Percentiles rank a stretch among this genome's conserved stretches.
These are phyloP conservation scores for Aulographum hederae DNA, from an alignment of 2,329 filamentous ascomycete genomes.

Conservation along the genomic window DNA sequence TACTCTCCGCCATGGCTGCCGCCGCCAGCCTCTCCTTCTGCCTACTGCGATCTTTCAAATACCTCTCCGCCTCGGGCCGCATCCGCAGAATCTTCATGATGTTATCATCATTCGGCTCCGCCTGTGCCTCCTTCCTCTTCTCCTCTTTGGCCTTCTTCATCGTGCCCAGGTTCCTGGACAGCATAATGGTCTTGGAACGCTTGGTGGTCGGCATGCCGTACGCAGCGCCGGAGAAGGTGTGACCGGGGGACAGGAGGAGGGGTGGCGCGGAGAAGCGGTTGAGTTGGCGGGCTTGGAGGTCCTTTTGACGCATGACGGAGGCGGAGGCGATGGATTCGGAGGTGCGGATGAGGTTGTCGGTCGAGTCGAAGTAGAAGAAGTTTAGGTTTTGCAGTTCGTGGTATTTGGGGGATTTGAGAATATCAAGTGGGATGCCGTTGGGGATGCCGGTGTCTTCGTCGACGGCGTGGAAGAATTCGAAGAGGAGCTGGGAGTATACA, in stretches of 20 bases:
- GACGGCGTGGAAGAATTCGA: constrained; percentile 86
- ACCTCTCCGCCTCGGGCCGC: constrained; percentile 74
- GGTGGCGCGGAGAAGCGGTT: constrained; percentile 50
- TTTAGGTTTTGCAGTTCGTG: constrained; percentile 91
- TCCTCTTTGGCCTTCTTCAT: constrained; percentile 95
- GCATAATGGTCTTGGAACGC: constrained; percentile 53
- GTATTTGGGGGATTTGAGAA: constrained; percentile 94
- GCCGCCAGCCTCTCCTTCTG: constrained; percentile 90
- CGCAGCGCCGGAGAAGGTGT: constrained; percentile 35
- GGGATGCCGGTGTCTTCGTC: constrained; percentile 72
- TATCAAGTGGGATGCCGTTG: constrained; percentile 73
- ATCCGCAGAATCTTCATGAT: constrained; percentile 88
- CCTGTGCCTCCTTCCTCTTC: constrained; percentile 86
- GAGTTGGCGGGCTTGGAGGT: constrained; percentile 23
- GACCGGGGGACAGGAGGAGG: constrained; percentile 23
- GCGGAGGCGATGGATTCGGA: constrained; percentile 90
- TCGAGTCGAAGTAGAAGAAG: constrained; percentile 96
- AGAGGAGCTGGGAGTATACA: constrained; percentile 38
- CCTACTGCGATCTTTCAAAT: constrained; percentile 75
- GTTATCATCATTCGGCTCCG: constrained; percentile 95
- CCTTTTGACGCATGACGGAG: constrained; percentile 55
- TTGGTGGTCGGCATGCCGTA: constrained; percentile 38
- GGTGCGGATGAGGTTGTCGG: constrained; percentile 80
- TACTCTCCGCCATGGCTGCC: constrained; percentile 77
- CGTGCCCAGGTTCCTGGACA: constrained; percentile 82